Conservation (phyloP, 345 rosid species). For the Ceriops decandra region DNA sequence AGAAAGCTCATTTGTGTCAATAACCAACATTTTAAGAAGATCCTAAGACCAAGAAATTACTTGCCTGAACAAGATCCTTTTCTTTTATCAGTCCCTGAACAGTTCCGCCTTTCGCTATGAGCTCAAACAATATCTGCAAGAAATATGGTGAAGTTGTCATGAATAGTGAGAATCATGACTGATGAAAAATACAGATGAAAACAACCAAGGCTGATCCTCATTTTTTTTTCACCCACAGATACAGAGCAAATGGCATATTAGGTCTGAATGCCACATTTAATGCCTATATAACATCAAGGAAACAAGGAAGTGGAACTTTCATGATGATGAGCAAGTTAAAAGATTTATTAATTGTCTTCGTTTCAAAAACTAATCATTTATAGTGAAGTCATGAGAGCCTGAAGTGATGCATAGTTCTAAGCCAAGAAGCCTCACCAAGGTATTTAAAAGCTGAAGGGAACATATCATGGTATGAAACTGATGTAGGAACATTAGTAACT, state of each 20-base stretch:
- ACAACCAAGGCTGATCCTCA: too few relatives aligned
- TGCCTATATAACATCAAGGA: too few relatives aligned
- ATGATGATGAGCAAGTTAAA: background rate
- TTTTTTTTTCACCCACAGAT: too few relatives aligned
- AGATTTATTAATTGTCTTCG: background rate
- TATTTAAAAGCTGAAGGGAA: background rate
- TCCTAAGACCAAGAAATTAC: constrained; percentile 28
- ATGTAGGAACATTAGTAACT: background rate
- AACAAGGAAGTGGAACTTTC: background rate
- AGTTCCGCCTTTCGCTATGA: constrained; percentile 90
- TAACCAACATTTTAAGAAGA: background rate
- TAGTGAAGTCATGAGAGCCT: background rate
- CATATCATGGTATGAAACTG: background rate
- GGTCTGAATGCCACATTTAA: too few relatives aligned
- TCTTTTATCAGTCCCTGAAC: constrained; percentile 75
- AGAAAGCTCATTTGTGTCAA: background rate
- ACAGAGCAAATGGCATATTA: too few relatives aligned
- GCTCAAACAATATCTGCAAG: constrained; percentile 73
- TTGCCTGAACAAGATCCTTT: constrained; percentile 89
- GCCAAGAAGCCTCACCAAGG: background rate
- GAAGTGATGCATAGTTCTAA: background rate
- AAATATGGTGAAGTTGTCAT: background rate
- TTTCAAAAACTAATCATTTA: background rate
- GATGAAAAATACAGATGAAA: too few relatives aligned
- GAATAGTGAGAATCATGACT: background rate